Evolutionary conservation across 177 flowering plant genomes (phyloP), one percentile per base, ranked within the genome.

Genomic region (Vitis hybrid): DNA sequence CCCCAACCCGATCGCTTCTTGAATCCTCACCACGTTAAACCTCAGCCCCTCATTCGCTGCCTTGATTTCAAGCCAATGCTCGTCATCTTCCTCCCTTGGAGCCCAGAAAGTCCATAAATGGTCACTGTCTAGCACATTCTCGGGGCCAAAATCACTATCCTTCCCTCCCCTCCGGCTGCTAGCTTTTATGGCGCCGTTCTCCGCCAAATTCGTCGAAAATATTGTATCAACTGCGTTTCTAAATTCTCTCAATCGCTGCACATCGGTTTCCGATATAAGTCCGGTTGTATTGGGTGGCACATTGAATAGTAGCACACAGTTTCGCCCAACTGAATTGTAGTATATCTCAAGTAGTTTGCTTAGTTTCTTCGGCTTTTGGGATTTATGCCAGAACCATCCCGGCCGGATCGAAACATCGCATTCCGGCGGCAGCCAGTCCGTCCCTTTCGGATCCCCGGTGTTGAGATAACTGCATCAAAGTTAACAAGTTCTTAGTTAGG

Each of bases 331-430:
- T 1, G 99, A 93, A 2, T 86, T 86, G 81, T 93, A 94, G 84
- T 93, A 94, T 20, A 93, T 87, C 11, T 91, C 76, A 0, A 94
- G 90, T 4, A 94, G 82, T 61, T 83, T 4, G 57, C 80, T 88
- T 10, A 93, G 82, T 24, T 75, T 76, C 79, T 93, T 94, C 8
- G 98, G 97, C 11, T 73, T 51, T 59, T 94, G 64, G 3, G 90
- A 81, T 77, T 83, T 87, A 71, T 94, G 99, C 98, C 98, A 94
- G 81, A 94, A 94, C 99, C 99, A 94, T 17, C 99, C 99, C 0
- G 32, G 27, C 66, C 99, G 62, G 66, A 94, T 88, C 10, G 98
- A 94, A n/a, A 93, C 93, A 49, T 94, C 99, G 59, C 99, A 94
- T 67, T 94, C 99, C 1, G 98, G 73, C 0, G 99, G 98, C 41